These are phyloP conservation scores for Metrosideros polymorpha DNA, from an alignment of 441 rosid genomes.

Conservation along the genomic window DNA sequence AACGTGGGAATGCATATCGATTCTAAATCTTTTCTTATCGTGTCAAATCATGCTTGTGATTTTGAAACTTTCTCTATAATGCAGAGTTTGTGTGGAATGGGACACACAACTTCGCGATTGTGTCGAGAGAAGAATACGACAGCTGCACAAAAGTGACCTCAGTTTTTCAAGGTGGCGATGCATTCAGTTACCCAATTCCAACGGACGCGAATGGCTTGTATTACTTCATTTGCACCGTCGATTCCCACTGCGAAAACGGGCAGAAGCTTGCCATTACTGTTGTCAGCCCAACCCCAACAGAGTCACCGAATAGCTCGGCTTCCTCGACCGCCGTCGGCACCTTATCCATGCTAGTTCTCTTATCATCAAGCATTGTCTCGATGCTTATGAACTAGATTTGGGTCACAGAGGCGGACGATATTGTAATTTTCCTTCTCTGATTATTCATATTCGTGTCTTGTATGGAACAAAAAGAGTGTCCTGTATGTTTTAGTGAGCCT, in stretches of 20 bases:
- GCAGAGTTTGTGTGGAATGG: neutral
- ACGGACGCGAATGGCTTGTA: neutral
- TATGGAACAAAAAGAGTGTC: neutral
- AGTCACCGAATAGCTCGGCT: neutral
- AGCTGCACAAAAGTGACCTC: neutral
- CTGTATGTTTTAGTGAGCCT: neutral
- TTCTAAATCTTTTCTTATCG: neutral
- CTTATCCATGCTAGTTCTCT: neutral
- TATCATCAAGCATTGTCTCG: neutral
- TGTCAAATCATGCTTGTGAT: neutral
- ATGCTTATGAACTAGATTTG: neutral
- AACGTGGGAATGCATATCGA: rapidly evolving
- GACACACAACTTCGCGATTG: neutral
- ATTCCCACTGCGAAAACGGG: neutral
- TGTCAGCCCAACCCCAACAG: neutral
- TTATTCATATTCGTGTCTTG: neutral
- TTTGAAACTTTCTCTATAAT: neutral
- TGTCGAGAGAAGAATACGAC: neutral
- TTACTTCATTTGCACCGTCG: neutral
- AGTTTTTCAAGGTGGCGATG: rapidly evolving
- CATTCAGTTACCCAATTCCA: rapidly evolving
- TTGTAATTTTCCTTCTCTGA: neutral
- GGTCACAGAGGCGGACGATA: neutral
- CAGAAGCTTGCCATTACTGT: neutral
- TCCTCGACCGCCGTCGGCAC: neutral